Evolutionary conservation across 108 stramenopile genomes (phyloP), one percentile per base, ranked within the genome.

Genomic region (Cyclostephanos invisitatus): DNA sequence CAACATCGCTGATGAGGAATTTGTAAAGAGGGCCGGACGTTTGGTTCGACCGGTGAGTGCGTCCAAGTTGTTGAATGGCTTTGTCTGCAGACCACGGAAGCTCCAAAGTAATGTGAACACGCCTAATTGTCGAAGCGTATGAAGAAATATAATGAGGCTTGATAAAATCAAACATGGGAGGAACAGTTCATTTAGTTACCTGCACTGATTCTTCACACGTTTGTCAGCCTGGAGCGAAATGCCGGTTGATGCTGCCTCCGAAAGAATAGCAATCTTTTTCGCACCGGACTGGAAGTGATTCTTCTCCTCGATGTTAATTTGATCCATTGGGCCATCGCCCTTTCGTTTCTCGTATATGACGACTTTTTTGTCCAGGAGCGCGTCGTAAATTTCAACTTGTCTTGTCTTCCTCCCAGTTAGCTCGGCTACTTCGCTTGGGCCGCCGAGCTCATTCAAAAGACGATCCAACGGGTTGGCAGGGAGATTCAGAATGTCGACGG

Each of bases 41-140:
- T 66, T 86, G 84, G 37, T 85, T 88, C n/a, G 86, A 56, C 12
- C 91, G 66, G 56, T 93, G 91, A 12, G 87, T 74, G n/a, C 91
- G 80, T n/a, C 91, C 91, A 14, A 93, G 70, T 40, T 82, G 81
- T 84, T 93, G 91, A 42, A 91, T 86, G 5, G 89, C 89, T 59
- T 87, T 89, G 73, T 93, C 91, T 0, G 91, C 91, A 25, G 74
- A 65, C 91, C 91, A 93, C 47, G 91, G 86, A 3, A 93, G 83
- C 80, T 93, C 91, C 46, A 91, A 60, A 28, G 90, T 91, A 48
- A 91, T 83, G 77, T 93, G 91, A 3, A 88, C 78, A 10, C 91
- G 78, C 12, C 86, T 32, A 55, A 7, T 11, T 60, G n/a, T 7
- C 32, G 32, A 32, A 3, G 2, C 4, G 32, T 40, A 8, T 40